A percentile compares a stretch with the other conserved stretches of the same genome.
Evolutionary conservation across 495 filamentous ascomycete species (phyloP).

Genomic region (Monascus purpureus): DNA sequence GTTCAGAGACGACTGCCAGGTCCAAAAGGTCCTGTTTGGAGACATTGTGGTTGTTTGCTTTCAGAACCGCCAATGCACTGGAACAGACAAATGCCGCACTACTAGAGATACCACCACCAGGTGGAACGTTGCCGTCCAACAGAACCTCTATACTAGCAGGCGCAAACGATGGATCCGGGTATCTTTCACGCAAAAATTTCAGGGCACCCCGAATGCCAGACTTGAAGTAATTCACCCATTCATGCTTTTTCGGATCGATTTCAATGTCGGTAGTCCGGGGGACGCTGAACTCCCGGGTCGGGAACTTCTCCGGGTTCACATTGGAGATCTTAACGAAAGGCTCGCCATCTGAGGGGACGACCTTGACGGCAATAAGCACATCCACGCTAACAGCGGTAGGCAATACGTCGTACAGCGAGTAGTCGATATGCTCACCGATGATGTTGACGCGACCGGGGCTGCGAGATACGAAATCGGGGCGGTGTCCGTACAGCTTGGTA

Average conservation of each 20-base stretch:
- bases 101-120: constrained; percentile 81
- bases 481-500: constrained; percentile 51
- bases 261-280: constrained; percentile 52
- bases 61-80: constrained; percentile 76
- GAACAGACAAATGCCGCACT: constrained; percentile 91
- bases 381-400: constrained; percentile 92
- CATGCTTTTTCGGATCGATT: constrained; percentile 69
- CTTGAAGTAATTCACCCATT: constrained; percentile 99
- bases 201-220: constrained; percentile 73
- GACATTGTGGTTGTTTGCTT: constrained; percentile 70
- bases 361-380: constrained; percentile 72
- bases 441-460: constrained; percentile 95
- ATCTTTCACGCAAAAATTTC: constrained; percentile 59
- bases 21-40: constrained; percentile 84
- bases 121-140: constrained; percentile 82
- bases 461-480: constrained; percentile 69
- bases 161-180: constrained; percentile 32
- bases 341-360: constrained; percentile 25
- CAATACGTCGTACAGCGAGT: constrained; percentile 88
- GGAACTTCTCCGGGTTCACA: constrained; percentile 61
- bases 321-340: constrained; percentile 58
- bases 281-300: constrained; percentile 60
- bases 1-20: constrained; percentile 84
- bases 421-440: constrained; percentile 98
- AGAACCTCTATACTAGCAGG: constrained; percentile 76